Base-by-base conservation (phyloP, 1,139 yeast genomes). In the Suhomyces guaymorum region DNA sequence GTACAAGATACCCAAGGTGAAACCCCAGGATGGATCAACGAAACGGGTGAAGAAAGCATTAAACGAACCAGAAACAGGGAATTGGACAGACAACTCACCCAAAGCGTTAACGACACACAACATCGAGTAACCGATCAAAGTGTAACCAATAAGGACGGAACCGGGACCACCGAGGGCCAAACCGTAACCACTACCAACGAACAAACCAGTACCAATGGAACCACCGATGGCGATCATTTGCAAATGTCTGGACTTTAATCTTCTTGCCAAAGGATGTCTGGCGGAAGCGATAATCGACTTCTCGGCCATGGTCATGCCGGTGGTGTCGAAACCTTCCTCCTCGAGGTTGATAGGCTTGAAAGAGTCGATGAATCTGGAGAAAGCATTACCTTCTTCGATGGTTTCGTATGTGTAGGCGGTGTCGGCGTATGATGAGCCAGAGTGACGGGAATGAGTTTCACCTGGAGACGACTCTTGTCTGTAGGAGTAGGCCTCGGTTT, bases 131-230 rank as follows among this genome's bases (percentile, higher is more conserved):
- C 61, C 61, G 24, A 55, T 48, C 39, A 56, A 44, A 7, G 48
- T 13, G 35, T 52, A 55, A 25, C 46, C 58, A 30, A 55, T 50
- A 37, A 52, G 48, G 21, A 54, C 55, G 6, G 54, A 47, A 7
- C 54, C 88, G 10, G 92, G 90, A 27, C 92, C 92, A 55, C 86
- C 85, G 13, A 63, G 67, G 36, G 73, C 66, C 43, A 88, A 64
- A 2, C 84, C 83, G 35, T 73, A 70, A 18, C 95, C 95, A 41
- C 82, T 75, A 38, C 88, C 83, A 9, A 87, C 84, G 49, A 72
- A 72, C 36, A 73, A 57, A 48, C 79, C 79, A 10, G 79, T 63
- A 48, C 52, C 55, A 26, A 51, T 50, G 48, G 59, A 46, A 38
- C 61, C 61, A 30, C 59, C 61, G 25, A 55, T 54, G 39, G 60